Evolutionary conservation across 768 basidiomycete genomes (phyloP).

Genomic region (Pleurotus djamor): DNA sequence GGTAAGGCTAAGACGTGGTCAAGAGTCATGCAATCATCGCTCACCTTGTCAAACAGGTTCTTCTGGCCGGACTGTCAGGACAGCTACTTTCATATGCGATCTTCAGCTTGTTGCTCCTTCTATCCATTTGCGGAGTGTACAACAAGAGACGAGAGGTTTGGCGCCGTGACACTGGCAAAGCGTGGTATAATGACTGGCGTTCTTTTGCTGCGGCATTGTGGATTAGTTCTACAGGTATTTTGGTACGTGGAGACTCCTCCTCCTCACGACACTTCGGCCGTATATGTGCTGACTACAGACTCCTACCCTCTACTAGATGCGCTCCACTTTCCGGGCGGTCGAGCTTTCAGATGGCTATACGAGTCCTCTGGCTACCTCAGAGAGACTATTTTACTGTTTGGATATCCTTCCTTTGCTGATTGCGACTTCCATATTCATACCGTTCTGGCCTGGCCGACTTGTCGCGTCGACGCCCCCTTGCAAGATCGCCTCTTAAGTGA

Average conservation of each 20-base stretch:
- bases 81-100: slow-evolving; percentile 52
- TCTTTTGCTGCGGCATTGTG: slow-evolving; percentile 44
- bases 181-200: slow-evolving; percentile 60
- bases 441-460: slow-evolving; percentile 68
- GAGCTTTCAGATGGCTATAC: slow-evolving; percentile 63
- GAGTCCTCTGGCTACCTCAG: slow-evolving; percentile 55
- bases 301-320: slow-evolving; percentile 37
- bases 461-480: slow-evolving; percentile 21
- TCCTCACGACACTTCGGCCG: too few species aligned
- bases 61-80: slow-evolving; percentile 53
- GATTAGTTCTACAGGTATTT: slow-evolving; percentile 59
- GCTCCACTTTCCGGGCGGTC: slow-evolving; percentile 58
- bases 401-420: slow-evolving; percentile 66
- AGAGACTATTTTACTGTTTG: slow-evolving; percentile 63
- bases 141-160: slow-evolving; percentile 37
- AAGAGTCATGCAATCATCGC: background rate
- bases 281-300: too few species aligned
- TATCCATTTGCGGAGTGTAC: slow-evolving; percentile 49
- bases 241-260: slow-evolving; percentile 40
- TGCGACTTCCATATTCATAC: slow-evolving; percentile 52
- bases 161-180: slow-evolving; percentile 28
- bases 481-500: background rate
- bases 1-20: slow-evolving; percentile 20
- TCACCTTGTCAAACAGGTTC: slow-evolving; percentile 31
- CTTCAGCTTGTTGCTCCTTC: slow-evolving; percentile 46